Percentiles rank a stretch among this genome's conserved stretches.
These are phyloP conservation scores for Poa annua DNA, from an alignment of 176 grass and related monocot species.

Conservation along the genomic window DNA sequence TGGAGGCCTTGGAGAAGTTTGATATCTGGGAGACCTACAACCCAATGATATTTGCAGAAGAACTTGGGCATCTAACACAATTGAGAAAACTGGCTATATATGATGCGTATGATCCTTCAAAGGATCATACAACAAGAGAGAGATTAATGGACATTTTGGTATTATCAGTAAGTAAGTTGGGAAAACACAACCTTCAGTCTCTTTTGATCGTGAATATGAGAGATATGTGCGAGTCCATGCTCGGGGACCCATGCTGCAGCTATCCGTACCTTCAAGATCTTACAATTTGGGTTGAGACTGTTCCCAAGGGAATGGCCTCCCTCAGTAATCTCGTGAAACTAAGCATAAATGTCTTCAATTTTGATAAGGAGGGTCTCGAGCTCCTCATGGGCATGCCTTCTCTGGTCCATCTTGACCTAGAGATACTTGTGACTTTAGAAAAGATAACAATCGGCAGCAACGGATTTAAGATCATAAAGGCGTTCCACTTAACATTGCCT, in stretches of 20 bases:
- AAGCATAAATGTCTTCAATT: rapidly evolving
- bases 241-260: neutral
- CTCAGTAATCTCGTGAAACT: neutral
- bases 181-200: neutral
- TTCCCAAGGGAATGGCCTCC: neutral
- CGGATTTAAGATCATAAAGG: neutral
- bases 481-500: neutral
- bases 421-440: rapidly evolving
- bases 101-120: too few species aligned
- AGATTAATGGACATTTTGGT: neutral
- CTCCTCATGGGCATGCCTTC: neutral
- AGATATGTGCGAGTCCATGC: neutral
- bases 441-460: neutral
- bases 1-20: neutral
- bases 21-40: neutral
- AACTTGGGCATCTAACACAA: neutral
- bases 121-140: neutral
- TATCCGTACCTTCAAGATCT: neutral
- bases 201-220: neutral
- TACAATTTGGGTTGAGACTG: rapidly evolving
- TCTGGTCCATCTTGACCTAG: neutral
- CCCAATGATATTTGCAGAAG: neutral
- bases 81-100: neutral
- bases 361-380: neutral
- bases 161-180: neutral